Base-by-base conservation (phyloP, 1,284 basidiomycete species). In the Cutaneotrichosporon spelunceum region DNA sequence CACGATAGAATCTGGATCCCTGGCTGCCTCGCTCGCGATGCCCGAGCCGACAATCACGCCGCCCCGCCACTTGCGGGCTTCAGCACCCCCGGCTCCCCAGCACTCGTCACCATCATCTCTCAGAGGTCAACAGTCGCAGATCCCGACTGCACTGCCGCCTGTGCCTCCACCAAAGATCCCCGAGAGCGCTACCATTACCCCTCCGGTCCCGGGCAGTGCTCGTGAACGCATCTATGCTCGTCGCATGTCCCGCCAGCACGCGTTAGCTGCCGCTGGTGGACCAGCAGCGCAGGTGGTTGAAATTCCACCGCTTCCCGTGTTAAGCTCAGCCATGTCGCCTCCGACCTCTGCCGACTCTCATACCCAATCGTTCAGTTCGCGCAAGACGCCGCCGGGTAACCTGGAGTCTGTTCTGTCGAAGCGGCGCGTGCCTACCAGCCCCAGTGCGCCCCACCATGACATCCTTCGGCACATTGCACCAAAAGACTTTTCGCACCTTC, bases 401-500 rank as follows among this genome's bases (percentile, higher is more conserved):
- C 55, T 58, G 13, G 49, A 53, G 26, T 26, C 58, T 26, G 34
- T 49, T 47, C 14, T 23, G 4, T 53, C 58, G 4, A 63, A 55
- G 50, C 59, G 64, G 13, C 59, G 61, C 39, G 39, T 66, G 24
- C 55, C 68, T 39, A 24, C 66, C 42, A 67, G 66, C 55, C 74
- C 68, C 11, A 65, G 60, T 50, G 42, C 71, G 6, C 65, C 71
- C 6, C 69, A 71, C 58, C 75, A 76, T 55, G 76, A 78, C 57
- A 86, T 87, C 54, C 69, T 79, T 16, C 75, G 75, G 49, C 77
- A 79, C 42, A 77, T 81, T 39, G 74, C 77, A 0, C 73, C 77
- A 3, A 73, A 75, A n/a, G 90, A 93, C 75, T 92, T 90, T 77
- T 91, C 91, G 0, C 90, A 91, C 73, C 81, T 93, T 3, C 91